These are phyloP conservation scores for Stereum hirsutum DNA, from an alignment of 1,284 basidiomycete genomes.

Conservation along the genomic window DNA sequence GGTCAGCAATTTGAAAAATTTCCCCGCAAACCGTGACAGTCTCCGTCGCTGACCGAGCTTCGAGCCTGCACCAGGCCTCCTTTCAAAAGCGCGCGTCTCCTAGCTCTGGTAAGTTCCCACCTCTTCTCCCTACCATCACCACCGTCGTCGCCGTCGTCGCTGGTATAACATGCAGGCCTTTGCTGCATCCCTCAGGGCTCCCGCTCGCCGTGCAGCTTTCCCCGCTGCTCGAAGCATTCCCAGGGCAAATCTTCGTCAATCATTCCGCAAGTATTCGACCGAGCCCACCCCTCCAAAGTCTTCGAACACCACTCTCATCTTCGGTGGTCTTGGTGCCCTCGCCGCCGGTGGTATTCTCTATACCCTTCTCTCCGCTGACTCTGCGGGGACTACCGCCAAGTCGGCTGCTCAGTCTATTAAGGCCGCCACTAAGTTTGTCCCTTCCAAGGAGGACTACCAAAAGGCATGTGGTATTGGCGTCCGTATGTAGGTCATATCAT, in stretches of 20 bases:
- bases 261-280: slow-evolving; percentile 53
- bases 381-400: slow-evolving; percentile 42
- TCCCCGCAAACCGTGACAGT: too few relatives aligned
- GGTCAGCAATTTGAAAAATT: too few relatives aligned
- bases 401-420: slow-evolving; percentile 54
- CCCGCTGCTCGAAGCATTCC: slow-evolving; percentile 23
- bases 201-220: slow-evolving; percentile 32
- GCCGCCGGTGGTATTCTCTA: slow-evolving; percentile 33
- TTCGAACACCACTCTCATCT: slow-evolving; percentile 47
- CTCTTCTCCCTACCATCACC: too few relatives aligned
- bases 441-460: slow-evolving; percentile 76
- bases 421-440: slow-evolving; percentile 53
- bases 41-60: too few relatives aligned
- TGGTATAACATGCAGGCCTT: slow-evolving; percentile 47
- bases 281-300: slow-evolving; percentile 33
- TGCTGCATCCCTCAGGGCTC: slow-evolving; percentile 32
- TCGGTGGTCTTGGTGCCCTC: slow-evolving; percentile 42
- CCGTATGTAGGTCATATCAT: not conserved
- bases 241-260: slow-evolving; percentile 17
- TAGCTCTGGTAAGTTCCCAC: too few relatives aligned
- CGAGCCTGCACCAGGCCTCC: too few relatives aligned
- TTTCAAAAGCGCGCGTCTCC: too few relatives aligned
- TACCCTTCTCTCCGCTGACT: slow-evolving; percentile 32
- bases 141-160: too few relatives aligned
- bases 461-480: slow-evolving; percentile 40